These are phyloP conservation scores for Choiromyces venosus DNA, from an alignment of 495 filamentous ascomycete species.

Conservation along the genomic window DNA sequence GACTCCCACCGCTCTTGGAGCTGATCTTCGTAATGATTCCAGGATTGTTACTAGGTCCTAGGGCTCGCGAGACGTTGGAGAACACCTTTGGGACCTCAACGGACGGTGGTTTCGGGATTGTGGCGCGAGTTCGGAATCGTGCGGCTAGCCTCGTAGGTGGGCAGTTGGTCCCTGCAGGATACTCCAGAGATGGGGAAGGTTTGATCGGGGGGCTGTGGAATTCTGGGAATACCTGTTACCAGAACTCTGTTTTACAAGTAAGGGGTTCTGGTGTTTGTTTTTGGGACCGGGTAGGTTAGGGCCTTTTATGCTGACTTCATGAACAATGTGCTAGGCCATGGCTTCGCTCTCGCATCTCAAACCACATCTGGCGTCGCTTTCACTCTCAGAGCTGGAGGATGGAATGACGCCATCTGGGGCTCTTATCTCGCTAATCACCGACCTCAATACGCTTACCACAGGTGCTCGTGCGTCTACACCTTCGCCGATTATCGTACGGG, in stretches of 20 bases:
- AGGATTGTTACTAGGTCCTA: conserved; percentile 28
- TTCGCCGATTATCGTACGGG: conserved; percentile 26
- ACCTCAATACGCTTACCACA: conserved; percentile 24
- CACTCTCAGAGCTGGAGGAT: conserved; percentile 20
- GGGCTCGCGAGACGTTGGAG: conserved; percentile 31
- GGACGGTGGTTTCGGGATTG: conserved; percentile 19
- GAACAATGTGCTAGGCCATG: conserved; percentile 43
- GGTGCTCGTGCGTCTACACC: conserved; percentile 25
- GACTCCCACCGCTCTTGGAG: conserved; percentile 25
- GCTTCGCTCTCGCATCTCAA: conserved; percentile 57
- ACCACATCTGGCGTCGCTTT: conserved; percentile 25
- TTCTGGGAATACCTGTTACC: conserved; percentile 91
- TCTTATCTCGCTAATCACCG: conserved; percentile 25
- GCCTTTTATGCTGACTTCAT: background rate
- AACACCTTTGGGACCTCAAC: conserved; percentile 18
- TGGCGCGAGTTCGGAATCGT: conserved; percentile 25
- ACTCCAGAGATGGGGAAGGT: conserved; percentile 6
- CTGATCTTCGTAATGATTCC: conserved; percentile 23
- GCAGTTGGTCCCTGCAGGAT: conserved; percentile 2
- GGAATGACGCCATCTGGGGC: conserved; percentile 27
- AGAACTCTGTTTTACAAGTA: conserved; percentile 87
- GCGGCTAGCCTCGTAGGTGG: conserved; percentile 22
- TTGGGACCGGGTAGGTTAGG: background rate
- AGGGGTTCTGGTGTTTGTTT: background rate
- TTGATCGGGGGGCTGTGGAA: conserved; percentile 66